Conservation (phyloP, 805 yeast species). For the Torulaspora franciscae region DNA sequence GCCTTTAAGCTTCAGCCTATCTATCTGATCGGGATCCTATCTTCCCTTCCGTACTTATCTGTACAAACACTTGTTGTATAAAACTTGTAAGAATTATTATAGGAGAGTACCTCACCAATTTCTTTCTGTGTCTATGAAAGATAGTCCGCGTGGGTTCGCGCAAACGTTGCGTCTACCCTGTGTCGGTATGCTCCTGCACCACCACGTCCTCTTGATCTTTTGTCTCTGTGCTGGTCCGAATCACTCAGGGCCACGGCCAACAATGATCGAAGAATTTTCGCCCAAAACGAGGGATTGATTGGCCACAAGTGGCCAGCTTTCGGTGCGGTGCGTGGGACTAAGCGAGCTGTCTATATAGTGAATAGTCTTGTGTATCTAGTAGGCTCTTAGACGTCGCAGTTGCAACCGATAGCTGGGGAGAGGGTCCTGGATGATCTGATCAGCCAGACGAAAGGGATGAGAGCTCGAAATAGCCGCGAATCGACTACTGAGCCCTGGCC, state of each 20-base stretch:
- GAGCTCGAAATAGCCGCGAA: no score
- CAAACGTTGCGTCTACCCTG: background rate
- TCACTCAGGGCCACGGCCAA: constrained; percentile 9
- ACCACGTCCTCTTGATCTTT: constrained; percentile 9
- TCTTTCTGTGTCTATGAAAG: background rate
- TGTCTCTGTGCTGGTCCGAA: constrained; percentile 10
- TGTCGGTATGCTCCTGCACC: constrained; percentile 7
- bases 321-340: background rate
- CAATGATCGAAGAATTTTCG: constrained; percentile 6
- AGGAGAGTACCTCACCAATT: background rate
- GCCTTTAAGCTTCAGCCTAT: background rate
- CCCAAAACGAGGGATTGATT: constrained; percentile 2
- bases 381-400: background rate
- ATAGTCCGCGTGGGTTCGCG: background rate
- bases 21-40: background rate
- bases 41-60: background rate
- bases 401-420: no score
- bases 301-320: background rate
- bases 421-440: no score
- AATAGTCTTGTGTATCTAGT: background rate
- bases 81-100: background rate
- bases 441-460: no score
- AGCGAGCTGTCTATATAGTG: background rate
- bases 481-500: no score
- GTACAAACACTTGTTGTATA: background rate